Evolutionary conservation across 2,329 filamentous ascomycete genomes (phyloP).

Genomic region (Talaromyces atroroseus): DNA sequence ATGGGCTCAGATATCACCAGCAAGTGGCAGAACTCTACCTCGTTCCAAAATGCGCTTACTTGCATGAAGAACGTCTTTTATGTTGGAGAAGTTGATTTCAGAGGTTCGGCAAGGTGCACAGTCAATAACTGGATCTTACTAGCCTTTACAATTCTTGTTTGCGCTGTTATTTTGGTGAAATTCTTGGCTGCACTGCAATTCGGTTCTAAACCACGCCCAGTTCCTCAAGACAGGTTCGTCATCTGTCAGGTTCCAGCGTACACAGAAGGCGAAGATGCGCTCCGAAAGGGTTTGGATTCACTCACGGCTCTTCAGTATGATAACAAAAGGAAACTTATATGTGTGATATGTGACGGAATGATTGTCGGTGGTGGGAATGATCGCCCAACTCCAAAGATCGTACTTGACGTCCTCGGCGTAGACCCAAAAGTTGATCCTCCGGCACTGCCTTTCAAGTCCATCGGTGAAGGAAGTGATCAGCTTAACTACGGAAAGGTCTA

Average conservation of each 20-base stretch:
- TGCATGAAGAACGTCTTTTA: constrained; percentile 84
- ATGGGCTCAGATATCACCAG: constrained; percentile 73
- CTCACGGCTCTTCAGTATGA: constrained; percentile 92
- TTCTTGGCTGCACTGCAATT: constrained; percentile 92
- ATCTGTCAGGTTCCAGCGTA: constrained; percentile 98
- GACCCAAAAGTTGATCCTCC: constrained; percentile 95
- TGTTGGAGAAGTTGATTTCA: constrained; percentile 78
- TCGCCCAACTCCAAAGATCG: constrained; percentile 92
- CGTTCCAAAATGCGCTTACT: constrained; percentile 61
- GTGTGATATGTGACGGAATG: constrained; percentile 93
- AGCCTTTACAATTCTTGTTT: constrained; percentile 79
- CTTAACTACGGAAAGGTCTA: constrained; percentile 99
- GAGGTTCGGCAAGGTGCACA: constrained; percentile 67
- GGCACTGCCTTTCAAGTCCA: constrained; percentile 86
- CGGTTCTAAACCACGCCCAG: constrained; percentile 80
- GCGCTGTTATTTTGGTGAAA: constrained; percentile 73
- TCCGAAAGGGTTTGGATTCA: constrained; percentile 89
- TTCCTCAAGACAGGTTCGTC: constrained; percentile 95
- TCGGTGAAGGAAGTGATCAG: constrained; percentile 82
- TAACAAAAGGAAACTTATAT: constrained; percentile 96
- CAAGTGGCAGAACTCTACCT: constrained; percentile 51
- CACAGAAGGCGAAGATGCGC: constrained; percentile 92
- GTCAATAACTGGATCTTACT: constrained; percentile 89
- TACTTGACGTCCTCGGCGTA: constrained; percentile 93
- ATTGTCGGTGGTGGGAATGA: constrained; percentile 96